phyloP scores from a whole-genome alignment of 2,329 filamentous ascomycete species.

The Triangularia verruculosa region DNA sequence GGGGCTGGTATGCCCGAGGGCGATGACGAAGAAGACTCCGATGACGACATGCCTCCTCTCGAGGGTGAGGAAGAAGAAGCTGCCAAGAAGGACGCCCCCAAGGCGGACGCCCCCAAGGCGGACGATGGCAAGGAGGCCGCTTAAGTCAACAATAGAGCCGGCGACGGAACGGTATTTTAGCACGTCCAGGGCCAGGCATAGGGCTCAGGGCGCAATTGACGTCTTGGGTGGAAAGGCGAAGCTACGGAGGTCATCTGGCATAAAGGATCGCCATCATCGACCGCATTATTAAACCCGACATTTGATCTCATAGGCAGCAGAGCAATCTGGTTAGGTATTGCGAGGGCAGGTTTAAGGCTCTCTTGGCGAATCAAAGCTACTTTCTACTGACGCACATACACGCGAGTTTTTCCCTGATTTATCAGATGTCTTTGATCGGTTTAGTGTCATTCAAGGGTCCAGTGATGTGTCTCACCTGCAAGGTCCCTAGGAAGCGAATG shows the following conservation, averaged over 20 bases:
- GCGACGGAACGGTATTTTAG: neutral
- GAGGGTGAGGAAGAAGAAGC: constrained; percentile 58
- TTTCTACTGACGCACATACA: neutral
- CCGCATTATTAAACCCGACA: neutral
- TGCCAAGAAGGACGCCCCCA: constrained; percentile 36
- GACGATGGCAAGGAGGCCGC: neutral
- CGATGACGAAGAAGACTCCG: constrained; percentile 56
- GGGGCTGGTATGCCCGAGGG: constrained; percentile 48
- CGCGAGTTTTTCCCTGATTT: neutral
- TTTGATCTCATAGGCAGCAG: constrained; percentile 4
- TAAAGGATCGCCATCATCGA: neutral
- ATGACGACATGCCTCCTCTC: constrained; percentile 83
- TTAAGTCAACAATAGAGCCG: constrained; percentile 6
- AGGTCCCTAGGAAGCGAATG: neutral
- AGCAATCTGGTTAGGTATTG: constrained; percentile 19
- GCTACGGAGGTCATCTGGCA: neutral
- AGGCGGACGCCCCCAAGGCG: constrained; percentile 29
- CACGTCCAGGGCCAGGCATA: neutral
- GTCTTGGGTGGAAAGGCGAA: neutral
- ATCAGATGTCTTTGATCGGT: neutral
- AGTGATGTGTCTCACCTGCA: neutral
- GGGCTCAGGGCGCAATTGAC: neutral
- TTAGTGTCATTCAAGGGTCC: neutral
- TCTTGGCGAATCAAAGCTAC: constrained; percentile 14
- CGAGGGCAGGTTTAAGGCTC: constrained; percentile 8